phyloP scores from a whole-genome alignment of 805 yeast species.

The Schwanniomyces pseudopolymorphus region DNA sequence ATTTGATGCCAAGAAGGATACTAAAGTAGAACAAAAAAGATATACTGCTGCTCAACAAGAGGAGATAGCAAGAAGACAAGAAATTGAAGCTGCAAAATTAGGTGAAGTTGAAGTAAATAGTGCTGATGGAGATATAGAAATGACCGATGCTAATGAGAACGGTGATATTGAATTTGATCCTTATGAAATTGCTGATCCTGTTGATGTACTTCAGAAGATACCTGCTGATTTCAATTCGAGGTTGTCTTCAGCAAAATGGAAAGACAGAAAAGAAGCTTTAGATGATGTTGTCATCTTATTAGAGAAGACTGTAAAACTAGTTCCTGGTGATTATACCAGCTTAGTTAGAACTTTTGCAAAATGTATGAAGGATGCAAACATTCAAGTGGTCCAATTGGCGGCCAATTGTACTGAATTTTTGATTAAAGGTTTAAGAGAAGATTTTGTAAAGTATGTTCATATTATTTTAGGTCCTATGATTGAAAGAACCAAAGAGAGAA shows the following conservation, averaged over 20 bases:
- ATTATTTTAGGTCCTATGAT: slow-evolving; percentile 60
- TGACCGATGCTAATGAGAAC: slow-evolving; percentile 22
- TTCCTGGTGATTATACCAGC: slow-evolving; percentile 62
- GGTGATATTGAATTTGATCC: slow-evolving; percentile 49
- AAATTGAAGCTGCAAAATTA: slow-evolving; percentile 11
- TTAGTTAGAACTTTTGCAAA: slow-evolving; percentile 65
- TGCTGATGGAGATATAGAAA: slow-evolving; percentile 24
- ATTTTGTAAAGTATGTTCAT: slow-evolving; percentile 54
- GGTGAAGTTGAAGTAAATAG: slow-evolving; percentile 11
- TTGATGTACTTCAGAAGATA: slow-evolving; percentile 60
- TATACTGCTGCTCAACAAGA: slow-evolving; percentile 53
- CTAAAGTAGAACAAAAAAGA: slow-evolving; percentile 46
- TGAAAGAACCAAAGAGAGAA: slow-evolving; percentile 87
- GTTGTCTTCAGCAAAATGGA: slow-evolving; percentile 75
- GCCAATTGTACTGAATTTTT: slow-evolving; percentile 62
- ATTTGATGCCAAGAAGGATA: slow-evolving; percentile 52
- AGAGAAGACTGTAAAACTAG: slow-evolving; percentile 54
- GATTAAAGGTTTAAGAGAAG: slow-evolving; percentile 62
- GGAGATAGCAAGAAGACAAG: slow-evolving; percentile 26
- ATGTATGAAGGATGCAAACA: slow-evolving; percentile 83
- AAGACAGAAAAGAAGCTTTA: slow-evolving; percentile 83
- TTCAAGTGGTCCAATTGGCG: slow-evolving; percentile 80
- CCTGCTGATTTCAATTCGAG: slow-evolving; percentile 61
- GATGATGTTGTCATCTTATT: slow-evolving; percentile 57
- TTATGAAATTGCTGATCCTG: slow-evolving; percentile 68